Conservation (phyloP, 2,329 filamentous ascomycete genomes). For the Aspergillus ochraceoroseus region DNA sequence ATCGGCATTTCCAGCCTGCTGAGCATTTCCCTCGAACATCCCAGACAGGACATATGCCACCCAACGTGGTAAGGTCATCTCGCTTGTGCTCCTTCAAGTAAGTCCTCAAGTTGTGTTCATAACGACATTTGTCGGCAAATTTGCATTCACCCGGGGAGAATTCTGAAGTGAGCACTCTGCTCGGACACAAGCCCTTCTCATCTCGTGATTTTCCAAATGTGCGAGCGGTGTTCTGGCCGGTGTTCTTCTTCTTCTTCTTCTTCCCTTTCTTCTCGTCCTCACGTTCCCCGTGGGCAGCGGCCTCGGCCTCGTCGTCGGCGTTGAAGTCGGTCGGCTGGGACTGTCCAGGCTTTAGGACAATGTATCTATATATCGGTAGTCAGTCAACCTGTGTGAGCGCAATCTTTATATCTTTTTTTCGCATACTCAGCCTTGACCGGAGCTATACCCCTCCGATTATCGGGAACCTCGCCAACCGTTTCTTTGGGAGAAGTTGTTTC, state of each 20-base stretch:
- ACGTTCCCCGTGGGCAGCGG: slow-evolving; percentile 46
- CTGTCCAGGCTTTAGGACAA: slow-evolving; percentile 24
- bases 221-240: slow-evolving; percentile 77
- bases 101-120: slow-evolving; percentile 75
- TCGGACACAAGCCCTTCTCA: slow-evolving; percentile 70
- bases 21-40: slow-evolving; percentile 69
- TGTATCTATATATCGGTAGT: slow-evolving; percentile 27
- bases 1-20: slow-evolving; percentile 91
- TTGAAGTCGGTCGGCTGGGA: slow-evolving; percentile 29
- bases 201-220: slow-evolving; percentile 77
- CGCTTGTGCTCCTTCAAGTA: slow-evolving; percentile 80
- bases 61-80: slow-evolving; percentile 70
- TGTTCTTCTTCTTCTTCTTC: slow-evolving; percentile 56
- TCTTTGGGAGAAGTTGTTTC: slow-evolving; percentile 25
- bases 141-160: slow-evolving; percentile 73
- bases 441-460: slow-evolving; percentile 55
- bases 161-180: slow-evolving; percentile 65
- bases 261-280: slow-evolving; percentile 36
- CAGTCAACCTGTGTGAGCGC: slow-evolving; percentile 1
- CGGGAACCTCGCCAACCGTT: slow-evolving; percentile 23
- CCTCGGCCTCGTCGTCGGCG: slow-evolving; percentile 58
- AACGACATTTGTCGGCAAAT: slow-evolving; percentile 75
- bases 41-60: slow-evolving; percentile 75
- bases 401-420: neutral
- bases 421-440: slow-evolving; percentile 68